Base-by-base conservation (phyloP, 2,329 filamentous ascomycete species). In the Huntiella bhutanensis region DNA sequence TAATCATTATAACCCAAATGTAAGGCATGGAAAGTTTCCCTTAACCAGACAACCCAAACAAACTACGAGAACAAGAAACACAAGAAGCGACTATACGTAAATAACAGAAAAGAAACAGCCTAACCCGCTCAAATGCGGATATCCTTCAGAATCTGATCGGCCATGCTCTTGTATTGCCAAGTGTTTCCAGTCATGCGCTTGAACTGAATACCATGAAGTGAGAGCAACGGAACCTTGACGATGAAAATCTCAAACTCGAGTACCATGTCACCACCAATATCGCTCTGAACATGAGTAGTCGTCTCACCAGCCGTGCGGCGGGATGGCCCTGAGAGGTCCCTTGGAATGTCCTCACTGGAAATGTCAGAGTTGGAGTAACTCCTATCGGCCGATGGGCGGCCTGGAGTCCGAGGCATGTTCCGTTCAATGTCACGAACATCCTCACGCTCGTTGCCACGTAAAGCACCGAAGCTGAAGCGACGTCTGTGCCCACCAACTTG, bases 141-240 rank as follows among this genome's bases (percentile, higher is more conserved):
- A 60, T 91, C 86, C 57, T 81, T 77, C 54, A 98, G 67, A 56
- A 98, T 95, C 55, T 86, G 86, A 62, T 94, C 87, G 33, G 91
- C 91, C 86, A 96, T 92, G 57, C 84, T 88, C 68, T 95, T 94
- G 65, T 93, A 98, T 62, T 95, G 87, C 87, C 88, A 96, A 49
- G 91, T 96, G 50, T 92, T 88, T 33, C 91, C 88, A 48, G 83
- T 76, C 54, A 96, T 80, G 59, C 91, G 86, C 70, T 98, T 98
- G 68, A 98, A 98, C 60, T 96, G 91, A 51, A 98, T 87, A 42
- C 91, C 91, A 58, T 98, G 88, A 48, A 98, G 65, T 37, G 82
- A 86, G 51, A 98, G 76, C 44, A 98, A 67, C 10, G 91, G 91
- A 19, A 98, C 86, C 64, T 98, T 98, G 59, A 98, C 91, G 54